These are phyloP conservation scores for Apiospora sp. DNA, from an alignment of 2,329 filamentous ascomycete genomes.

Conservation along the genomic window DNA sequence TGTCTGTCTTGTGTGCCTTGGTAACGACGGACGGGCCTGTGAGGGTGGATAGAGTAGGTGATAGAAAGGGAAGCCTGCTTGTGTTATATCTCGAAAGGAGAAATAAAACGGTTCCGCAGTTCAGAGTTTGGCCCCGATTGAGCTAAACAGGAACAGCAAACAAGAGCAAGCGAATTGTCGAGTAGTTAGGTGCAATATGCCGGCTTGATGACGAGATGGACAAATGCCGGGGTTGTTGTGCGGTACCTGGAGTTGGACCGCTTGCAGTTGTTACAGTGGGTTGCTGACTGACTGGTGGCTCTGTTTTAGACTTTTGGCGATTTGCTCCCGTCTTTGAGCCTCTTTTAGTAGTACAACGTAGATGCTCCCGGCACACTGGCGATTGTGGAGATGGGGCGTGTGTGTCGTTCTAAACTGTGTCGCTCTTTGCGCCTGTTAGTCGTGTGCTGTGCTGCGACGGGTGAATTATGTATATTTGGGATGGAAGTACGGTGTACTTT, in stretches of 20 bases:
- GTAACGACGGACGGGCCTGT: neutral
- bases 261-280: slow-evolving; percentile 11
- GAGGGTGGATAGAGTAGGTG: neutral
- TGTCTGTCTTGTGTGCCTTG: neutral
- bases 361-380: slow-evolving; percentile 15
- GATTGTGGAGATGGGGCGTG: slow-evolving; percentile 17
- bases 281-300: slow-evolving; percentile 18
- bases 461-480: neutral
- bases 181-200: slow-evolving; percentile 9
- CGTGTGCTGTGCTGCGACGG: slow-evolving; percentile 1
- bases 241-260: slow-evolving; percentile 16
- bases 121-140: neutral
- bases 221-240: slow-evolving; percentile 13
- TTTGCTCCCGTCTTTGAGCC: slow-evolving; percentile 18
- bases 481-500: neutral
- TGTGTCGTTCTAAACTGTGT: neutral
- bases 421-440: slow-evolving; percentile 12
- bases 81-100: slow-evolving; percentile 13
- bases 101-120: neutral
- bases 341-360: slow-evolving; percentile 5
- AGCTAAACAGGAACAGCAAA: slow-evolving; percentile 21
- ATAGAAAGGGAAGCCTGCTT: neutral
- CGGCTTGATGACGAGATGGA: slow-evolving; percentile 18
- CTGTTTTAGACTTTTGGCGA: slow-evolving; percentile 19
- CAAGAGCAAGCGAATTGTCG: neutral